Conservation (phyloP, 129 eudicot genomes). For the Flaveria bidentis region DNA sequence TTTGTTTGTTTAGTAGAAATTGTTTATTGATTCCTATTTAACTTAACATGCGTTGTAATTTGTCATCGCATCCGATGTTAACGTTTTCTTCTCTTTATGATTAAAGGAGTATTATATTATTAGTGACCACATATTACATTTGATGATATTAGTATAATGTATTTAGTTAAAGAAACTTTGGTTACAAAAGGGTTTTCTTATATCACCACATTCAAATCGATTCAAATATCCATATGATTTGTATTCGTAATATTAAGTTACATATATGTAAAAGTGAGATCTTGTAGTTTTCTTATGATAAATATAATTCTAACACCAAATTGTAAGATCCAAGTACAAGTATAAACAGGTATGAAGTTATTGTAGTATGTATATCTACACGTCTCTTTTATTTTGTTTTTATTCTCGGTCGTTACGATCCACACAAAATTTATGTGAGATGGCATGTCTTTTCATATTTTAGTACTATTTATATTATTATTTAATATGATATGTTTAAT, state of each 20-base stretch:
- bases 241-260: not conserved
- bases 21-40: too few species aligned
- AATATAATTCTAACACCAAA: too few species aligned
- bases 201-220: too few species aligned
- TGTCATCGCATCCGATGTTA: too few species aligned
- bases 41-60: too few species aligned
- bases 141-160: too few species aligned
- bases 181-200: not conserved
- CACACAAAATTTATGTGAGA: slow-evolving; percentile 2
- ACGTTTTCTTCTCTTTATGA: too few species aligned
- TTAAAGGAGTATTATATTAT: too few species aligned
- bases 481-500: not conserved
- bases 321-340: not conserved
- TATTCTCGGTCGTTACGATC: slow-evolving; percentile 2
- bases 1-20: too few species aligned
- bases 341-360: not conserved
- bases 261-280: not conserved
- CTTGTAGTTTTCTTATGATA: too few species aligned
- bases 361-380: not conserved
- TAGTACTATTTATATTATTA: not conserved
- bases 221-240: not conserved
- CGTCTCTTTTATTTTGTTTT: slow-evolving; percentile 29
- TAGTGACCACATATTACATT: too few species aligned
- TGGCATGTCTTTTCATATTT: not conserved
- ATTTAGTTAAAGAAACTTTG: too few species aligned